Percentiles rank a stretch among this genome's conserved stretches.
Conservation (phyloP, 2,329 filamentous ascomycete species). For the Aspergillus luchuensis region DNA sequence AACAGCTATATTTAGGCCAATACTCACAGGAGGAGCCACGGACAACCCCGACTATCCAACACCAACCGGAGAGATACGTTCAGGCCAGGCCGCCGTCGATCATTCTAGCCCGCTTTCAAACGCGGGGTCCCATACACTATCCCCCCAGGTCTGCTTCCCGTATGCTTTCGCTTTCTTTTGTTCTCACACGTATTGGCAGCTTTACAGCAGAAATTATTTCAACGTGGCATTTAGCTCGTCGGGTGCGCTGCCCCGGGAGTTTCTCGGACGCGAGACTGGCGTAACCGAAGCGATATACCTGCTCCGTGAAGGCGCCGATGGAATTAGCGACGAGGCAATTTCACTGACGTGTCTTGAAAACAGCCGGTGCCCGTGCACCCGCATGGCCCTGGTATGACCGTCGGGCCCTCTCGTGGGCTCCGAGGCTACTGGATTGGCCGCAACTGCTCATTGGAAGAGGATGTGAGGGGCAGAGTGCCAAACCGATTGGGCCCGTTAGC, state of each 20-base stretch:
- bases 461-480: background rate
- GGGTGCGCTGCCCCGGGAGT: background rate
- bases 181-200: background rate
- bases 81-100: background rate
- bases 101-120: background rate
- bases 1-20: background rate
- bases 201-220: background rate
- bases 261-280: background rate
- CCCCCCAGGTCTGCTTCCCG: background rate
- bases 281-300: background rate
- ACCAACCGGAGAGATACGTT: background rate
- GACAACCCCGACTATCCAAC: background rate
- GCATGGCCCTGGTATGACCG: background rate
- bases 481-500: background rate
- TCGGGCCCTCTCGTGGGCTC: background rate
- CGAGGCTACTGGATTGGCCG: background rate
- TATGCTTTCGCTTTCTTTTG: background rate
- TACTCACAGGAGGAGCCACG: background rate
- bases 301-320: background rate
- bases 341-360: constrained; percentile 1
- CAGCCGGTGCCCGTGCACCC: constrained; percentile 4
- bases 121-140: background rate
- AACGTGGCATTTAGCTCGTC: background rate
- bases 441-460: background rate
- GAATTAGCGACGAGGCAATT: background rate